Evolutionary conservation across 73 alveolate species (phyloP), one percentile per base, ranked within the genome.

Genomic region (Urostyla sp.): DNA sequence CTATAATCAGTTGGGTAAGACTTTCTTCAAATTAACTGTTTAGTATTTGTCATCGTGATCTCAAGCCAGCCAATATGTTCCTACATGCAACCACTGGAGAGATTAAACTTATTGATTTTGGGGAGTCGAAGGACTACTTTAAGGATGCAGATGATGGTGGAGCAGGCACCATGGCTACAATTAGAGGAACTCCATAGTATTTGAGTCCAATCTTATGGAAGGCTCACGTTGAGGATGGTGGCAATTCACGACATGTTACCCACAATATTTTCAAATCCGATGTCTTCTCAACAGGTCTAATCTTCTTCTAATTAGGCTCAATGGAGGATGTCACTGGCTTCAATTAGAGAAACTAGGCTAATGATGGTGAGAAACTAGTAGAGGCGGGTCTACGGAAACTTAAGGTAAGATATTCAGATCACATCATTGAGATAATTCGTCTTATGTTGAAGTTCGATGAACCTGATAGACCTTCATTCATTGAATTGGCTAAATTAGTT

Each of bases 111-210:
- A 89, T 89, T 35, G 98, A 91, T 51, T 91, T 91, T 45, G 98
- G 98, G 24, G 98, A 91, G 54, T 66, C 93, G 31, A 91, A 88
- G 45, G 98, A 91, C 78, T 94, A 88, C 58, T 90, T 96, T 80
- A 89, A 77, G 38, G 99, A 96, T 46, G 51, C 63, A 13, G 99
- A 96, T 16, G 98, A 96, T 80, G 98, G 96, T 57, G 96, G 94
- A 0, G 93, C 87, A 32, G 94, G 96, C 27, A 95, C 99, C 0
- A 80, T 96, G 94, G 99, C 99, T 26, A 96, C 99, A 30, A 96
- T 96, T 30, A 92, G 99, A 84, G 99, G 99, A 0, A 96, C 99
- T 5, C 99, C 99, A 0, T 94, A 96, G 87, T 96, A 96, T 75
- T 84, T 96, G 52, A 86, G 97, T 20, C 99, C 99, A 0, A 92